Conservation (phyloP, 345 rosid genomes). For the Trapa incisa region DNA sequence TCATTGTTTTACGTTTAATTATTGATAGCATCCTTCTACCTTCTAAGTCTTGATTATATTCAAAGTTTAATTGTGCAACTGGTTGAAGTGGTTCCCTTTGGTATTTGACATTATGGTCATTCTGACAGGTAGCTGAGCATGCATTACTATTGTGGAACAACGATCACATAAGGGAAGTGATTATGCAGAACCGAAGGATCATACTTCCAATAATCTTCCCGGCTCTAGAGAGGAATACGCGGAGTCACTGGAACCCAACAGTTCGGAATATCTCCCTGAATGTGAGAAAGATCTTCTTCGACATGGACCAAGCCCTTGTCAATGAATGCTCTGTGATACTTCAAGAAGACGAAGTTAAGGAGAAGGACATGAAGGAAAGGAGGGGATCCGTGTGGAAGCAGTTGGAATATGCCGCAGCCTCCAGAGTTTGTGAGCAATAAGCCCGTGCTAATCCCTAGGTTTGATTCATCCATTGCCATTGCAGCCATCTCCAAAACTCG, state of each 20-base stretch:
- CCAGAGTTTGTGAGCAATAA: constrained; percentile 25
- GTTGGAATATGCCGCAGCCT: constrained; percentile 60
- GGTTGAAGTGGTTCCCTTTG: too few relatives aligned
- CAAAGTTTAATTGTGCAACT: neutral
- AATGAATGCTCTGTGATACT: constrained; percentile 39
- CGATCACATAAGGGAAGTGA: constrained; percentile 53
- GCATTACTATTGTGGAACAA: constrained; percentile 68
- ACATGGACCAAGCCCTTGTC: constrained; percentile 41
- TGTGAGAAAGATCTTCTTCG: constrained; percentile 43
- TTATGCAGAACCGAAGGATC: constrained; percentile 40
- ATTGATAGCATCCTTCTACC: neutral
- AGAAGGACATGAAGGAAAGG: constrained; percentile 20
- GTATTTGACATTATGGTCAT: too few relatives aligned
- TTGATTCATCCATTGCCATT: constrained; percentile 35
- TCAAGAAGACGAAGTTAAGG: constrained; percentile 36
- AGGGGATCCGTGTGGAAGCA: constrained; percentile 42
- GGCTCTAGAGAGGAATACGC: constrained; percentile 45
- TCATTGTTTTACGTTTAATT: neutral
- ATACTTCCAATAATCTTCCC: constrained; percentile 50
- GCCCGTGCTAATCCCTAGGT: constrained; percentile 29
- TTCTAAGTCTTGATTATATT: neutral
- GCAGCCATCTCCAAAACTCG: constrained; percentile 26
- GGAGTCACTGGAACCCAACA: constrained; percentile 54
- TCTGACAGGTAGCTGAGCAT: constrained; percentile 61
- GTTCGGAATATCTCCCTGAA: constrained; percentile 53